Base-by-base conservation (phyloP, 2,329 filamentous ascomycete genomes). In the Hymenoscyphus infarciens region DNA sequence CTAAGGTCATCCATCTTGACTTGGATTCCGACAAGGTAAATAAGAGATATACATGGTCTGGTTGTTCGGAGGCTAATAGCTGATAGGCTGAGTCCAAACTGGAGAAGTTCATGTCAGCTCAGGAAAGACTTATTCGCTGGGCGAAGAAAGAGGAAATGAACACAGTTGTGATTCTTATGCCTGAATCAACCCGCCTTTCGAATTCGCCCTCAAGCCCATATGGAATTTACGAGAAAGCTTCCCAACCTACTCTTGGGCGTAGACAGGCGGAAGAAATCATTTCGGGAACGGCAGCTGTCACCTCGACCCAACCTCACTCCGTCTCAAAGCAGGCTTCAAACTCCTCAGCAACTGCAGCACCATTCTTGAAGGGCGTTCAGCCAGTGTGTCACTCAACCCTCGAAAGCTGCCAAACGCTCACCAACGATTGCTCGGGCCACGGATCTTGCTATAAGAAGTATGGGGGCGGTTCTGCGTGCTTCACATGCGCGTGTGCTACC, bases 401-500 rank as follows among this genome's bases (percentile, higher is more conserved):
- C 69, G 85, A 87, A 49, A 80, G 83, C 62, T 98, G 94, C 78
- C 78, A 83, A 57, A 81, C 82, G 62, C 80, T 79, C 49, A 99
- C 95, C 2, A 83, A 86, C 70, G 86, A 86, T 74, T 99, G 95
- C 82, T 91, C 89, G 15, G 87, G 89, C 61, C 92, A 95, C 76
- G 95, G 95, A 56, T 73, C 76, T 31, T 98, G 95, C 80, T 79
- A 82, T 68, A 81, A 89, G 74, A 89, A 88, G 72, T 92, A 84
- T 67, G 77, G 77, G 73, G 72, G 71, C 70, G 75, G 78, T 19
- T 75, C 71, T 11, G 77, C 80, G 38, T 98, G 94, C 83, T 98
- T 88, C 74, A 81, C 84, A 62, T 99, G 95, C 80, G 80, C 80
- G 66, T 99, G 95, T 79, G 78, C 80, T 60, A 78, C 83, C 52